phyloP scores from a whole-genome alignment of 441 rosid genomes.

The Geranium incanum region DNA sequence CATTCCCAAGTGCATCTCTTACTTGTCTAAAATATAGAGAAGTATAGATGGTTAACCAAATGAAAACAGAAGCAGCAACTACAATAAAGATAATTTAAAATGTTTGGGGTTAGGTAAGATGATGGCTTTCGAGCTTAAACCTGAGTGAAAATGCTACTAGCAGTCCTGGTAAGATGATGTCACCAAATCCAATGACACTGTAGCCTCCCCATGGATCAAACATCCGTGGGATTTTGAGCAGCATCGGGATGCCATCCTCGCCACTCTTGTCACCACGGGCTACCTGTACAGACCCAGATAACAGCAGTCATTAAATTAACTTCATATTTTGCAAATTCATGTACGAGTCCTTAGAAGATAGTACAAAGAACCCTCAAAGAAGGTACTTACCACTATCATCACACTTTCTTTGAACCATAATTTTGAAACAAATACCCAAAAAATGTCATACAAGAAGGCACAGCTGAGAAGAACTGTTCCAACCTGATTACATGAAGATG shows the following conservation, averaged over 20 bases:
- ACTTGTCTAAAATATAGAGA: background rate
- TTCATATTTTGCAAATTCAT: background rate
- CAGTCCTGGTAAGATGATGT: conserved; percentile 64
- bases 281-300: conserved; percentile 33
- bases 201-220: conserved; percentile 85
- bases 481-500: conserved; percentile 42
- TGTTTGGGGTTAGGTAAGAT: background rate
- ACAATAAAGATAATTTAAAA: background rate
- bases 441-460: conserved; percentile 82
- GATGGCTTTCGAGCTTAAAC: conserved; percentile 28
- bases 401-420: conserved; percentile 82
- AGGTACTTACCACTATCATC: conserved; percentile 77
- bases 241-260: conserved; percentile 75
- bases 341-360: background rate
- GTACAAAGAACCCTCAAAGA: conserved; percentile 12
- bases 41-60: background rate
- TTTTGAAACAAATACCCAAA: conserved; percentile 87
- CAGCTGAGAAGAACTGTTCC: conserved; percentile 84
- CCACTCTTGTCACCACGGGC: conserved; percentile 79
- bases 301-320: background rate
- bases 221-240: conserved; percentile 66
- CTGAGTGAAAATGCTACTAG: conserved; percentile 62
- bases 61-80: background rate
- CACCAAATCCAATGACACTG: conserved; percentile 74
- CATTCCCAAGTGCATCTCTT: background rate